phyloP scores from a whole-genome alignment of 352 stramenopile species.

The Pythium oligandrum region DNA sequence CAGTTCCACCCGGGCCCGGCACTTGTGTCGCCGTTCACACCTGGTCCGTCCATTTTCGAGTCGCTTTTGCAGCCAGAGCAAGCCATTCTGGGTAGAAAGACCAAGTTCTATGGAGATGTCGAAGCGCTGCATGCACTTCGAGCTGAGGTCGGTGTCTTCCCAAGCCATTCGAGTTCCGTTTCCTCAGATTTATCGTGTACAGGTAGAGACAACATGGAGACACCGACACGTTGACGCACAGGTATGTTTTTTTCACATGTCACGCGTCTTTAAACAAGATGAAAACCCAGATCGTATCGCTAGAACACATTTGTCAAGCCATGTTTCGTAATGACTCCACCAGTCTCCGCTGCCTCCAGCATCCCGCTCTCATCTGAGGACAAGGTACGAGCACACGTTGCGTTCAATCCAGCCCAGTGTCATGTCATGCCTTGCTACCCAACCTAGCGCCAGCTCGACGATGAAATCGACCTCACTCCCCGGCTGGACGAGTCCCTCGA shows the following conservation, averaged over 20 bases:
- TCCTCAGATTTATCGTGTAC: too few relatives aligned
- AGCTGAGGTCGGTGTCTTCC: slow-evolving; percentile 19
- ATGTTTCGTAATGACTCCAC: slow-evolving; percentile 6
- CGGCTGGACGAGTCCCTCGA: neutral
- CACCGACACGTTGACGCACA: too few relatives aligned
- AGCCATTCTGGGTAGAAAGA: neutral
- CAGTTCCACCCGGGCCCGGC: neutral
- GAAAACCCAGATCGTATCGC: neutral
- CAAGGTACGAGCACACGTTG: neutral
- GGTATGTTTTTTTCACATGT: neutral
- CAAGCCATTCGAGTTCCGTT: too few relatives aligned
- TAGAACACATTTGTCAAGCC: slow-evolving; percentile 4
- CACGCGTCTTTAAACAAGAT: too few relatives aligned
- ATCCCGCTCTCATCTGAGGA: slow-evolving; percentile 10
- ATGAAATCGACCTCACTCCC: slow-evolving; percentile 8
- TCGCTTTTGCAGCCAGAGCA: slow-evolving; percentile 35
- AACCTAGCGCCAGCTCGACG: slow-evolving; percentile 9
- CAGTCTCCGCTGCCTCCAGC: slow-evolving; percentile 1
- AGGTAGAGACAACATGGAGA: too few relatives aligned
- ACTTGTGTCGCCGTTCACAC: slow-evolving; percentile 22
- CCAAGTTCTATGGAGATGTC: slow-evolving; percentile 35
- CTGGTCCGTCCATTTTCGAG: slow-evolving; percentile 47
- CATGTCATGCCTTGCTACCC: neutral
- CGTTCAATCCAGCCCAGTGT: too few relatives aligned
- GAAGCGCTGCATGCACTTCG: slow-evolving; percentile 30